These are phyloP conservation scores for Mrakia hoshinonis DNA, from an alignment of 768 basidiomycete genomes.

Conservation along the genomic window DNA sequence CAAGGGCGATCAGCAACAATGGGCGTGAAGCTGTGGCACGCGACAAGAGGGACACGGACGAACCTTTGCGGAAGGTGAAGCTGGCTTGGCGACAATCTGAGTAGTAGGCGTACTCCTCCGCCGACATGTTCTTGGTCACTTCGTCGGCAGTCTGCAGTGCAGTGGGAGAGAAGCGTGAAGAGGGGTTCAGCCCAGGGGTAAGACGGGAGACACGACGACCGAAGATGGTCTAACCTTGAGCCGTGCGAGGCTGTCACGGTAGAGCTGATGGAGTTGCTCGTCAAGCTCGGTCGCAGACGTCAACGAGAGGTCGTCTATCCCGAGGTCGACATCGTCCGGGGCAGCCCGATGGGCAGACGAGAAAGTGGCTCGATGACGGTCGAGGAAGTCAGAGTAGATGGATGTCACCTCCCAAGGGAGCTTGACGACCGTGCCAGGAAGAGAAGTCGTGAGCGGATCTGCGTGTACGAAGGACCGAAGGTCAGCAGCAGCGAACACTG, in stretches of 20 bases:
- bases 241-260: background rate
- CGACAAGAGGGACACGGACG: conserved; percentile 37
- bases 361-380: conserved; percentile 15
- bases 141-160: conserved; percentile 77
- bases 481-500: background rate
- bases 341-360: background rate
- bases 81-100: conserved; percentile 94
- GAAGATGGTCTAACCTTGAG: background rate
- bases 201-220: background rate
- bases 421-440: conserved; percentile 83
- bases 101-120: conserved; percentile 94
- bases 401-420: conserved; percentile 92
- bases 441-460: conserved; percentile 51
- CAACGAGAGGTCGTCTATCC: background rate
- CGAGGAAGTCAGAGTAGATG: conserved; percentile 78
- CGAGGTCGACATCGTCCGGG: background rate
- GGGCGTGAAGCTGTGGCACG: background rate
- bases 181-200: background rate
- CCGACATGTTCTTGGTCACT: conserved; percentile 87
- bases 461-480: background rate
- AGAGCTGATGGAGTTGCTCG: conserved; percentile 2
- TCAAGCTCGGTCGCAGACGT: background rate
- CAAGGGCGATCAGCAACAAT: background rate
- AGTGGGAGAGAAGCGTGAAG: background rate
- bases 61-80: conserved; percentile 90